phyloP scores from a whole-genome alignment of 2,329 filamentous ascomycete species.

The Xylaria sp. region DNA sequence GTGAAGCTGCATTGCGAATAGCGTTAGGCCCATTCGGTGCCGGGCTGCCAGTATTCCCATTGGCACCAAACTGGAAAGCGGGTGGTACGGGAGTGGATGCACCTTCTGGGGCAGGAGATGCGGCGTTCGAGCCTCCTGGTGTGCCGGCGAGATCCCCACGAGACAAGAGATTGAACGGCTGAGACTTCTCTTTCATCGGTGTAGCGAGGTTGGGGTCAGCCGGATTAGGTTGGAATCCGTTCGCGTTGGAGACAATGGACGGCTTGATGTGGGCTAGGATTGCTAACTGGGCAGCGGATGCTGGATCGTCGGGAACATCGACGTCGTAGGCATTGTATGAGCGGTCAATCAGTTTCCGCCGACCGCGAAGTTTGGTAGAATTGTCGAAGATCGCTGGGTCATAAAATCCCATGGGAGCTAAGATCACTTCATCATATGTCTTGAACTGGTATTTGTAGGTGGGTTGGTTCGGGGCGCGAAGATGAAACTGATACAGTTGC shows the following conservation, averaged over 20 bases:
- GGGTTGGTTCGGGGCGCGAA: conserved; percentile 86
- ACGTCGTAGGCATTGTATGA: conserved; percentile 96
- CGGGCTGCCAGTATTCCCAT: conserved; percentile 52
- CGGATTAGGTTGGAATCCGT: conserved; percentile 55
- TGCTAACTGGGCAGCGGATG: conserved; percentile 83
- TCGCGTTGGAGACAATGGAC: conserved; percentile 61
- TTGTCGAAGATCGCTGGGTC: conserved; percentile 89
- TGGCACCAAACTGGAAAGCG: conserved; percentile 66
- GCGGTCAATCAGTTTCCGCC: conserved; percentile 83
- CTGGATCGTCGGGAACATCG: conserved; percentile 86
- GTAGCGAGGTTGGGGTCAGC: conserved; percentile 63
- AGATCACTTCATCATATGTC: conserved; percentile 93
- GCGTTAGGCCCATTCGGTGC: conserved; percentile 57
- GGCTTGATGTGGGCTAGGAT: conserved; percentile 71
- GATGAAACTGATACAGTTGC: conserved; percentile 88
- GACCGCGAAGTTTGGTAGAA: conserved; percentile 78
- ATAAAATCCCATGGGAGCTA: conserved; percentile 96
- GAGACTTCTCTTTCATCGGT: conserved; percentile 71
- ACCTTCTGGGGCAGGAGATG: conserved; percentile 86
- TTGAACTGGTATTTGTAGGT: conserved; percentile 96
- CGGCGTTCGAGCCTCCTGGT: conserved; percentile 85
- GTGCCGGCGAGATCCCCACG: conserved; percentile 79
- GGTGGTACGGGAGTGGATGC: conserved; percentile 72
- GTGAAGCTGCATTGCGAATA: conserved; percentile 45
- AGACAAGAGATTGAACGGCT: conserved; percentile 75